Conservation (phyloP, 768 basidiomycete genomes). For the Omphalotus guepiniiformis region DNA sequence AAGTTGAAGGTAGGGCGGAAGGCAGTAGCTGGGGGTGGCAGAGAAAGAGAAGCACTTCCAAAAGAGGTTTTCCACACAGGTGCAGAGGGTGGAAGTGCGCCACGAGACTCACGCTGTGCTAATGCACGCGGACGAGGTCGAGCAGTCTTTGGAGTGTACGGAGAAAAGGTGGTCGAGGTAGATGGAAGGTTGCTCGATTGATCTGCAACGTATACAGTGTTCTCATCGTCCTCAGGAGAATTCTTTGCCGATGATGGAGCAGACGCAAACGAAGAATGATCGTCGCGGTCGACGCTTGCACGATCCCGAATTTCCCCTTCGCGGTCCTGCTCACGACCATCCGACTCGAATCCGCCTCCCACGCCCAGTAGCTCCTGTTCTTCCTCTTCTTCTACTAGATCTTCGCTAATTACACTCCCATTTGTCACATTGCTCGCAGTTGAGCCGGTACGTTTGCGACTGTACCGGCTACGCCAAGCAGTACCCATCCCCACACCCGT, state of each 20-base stretch:
- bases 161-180: slow-evolving; percentile 12
- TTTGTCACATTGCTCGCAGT: slow-evolving; percentile 66
- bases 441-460: slow-evolving; percentile 69
- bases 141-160: slow-evolving; percentile 22
- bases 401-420: slow-evolving; percentile 71
- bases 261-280: slow-evolving; percentile 11
- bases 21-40: slow-evolving; percentile 50
- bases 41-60: slow-evolving; percentile 22
- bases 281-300: slow-evolving; percentile 29
- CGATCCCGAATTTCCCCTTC: slow-evolving; percentile 18
- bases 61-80: slow-evolving; percentile 59
- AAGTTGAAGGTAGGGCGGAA: slow-evolving; percentile 48
- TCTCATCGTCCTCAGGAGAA: slow-evolving; percentile 36
- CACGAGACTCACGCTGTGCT: not conserved
- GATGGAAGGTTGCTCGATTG: too few species aligned
- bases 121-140: slow-evolving; percentile 19
- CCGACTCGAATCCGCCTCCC: slow-evolving; percentile 59
- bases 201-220: slow-evolving; percentile 23
- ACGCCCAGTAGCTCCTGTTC: slow-evolving; percentile 67
- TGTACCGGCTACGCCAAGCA: slow-evolving; percentile 61
- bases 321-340: slow-evolving; percentile 16
- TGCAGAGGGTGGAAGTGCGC: slow-evolving; percentile 47
- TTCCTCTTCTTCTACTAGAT: slow-evolving; percentile 80
- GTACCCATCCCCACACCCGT: slow-evolving; percentile 60
- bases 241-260: slow-evolving; percentile 31